Conservation (phyloP, 1,139 yeast genomes). For the Scheffersomyces lignicola region DNA sequence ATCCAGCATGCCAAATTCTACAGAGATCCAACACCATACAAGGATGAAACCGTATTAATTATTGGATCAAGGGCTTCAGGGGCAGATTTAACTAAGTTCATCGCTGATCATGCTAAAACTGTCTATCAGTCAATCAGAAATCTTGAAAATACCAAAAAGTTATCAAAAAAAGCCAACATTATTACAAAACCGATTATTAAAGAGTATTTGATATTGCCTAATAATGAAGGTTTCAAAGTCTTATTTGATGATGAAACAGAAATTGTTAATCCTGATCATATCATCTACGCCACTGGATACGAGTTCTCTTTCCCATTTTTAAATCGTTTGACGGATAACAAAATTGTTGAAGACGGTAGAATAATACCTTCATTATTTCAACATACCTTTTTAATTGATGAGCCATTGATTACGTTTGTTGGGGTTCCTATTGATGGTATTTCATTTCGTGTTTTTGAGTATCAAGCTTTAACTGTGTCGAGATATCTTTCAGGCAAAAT, state of each 20-base stretch:
- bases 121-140: constrained; percentile 33
- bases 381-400: constrained; percentile 38
- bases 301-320: constrained; percentile 45
- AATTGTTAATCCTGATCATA: constrained; percentile 30
- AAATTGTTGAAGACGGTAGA: constrained; percentile 28
- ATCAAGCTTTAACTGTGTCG: constrained; percentile 38
- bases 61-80: constrained; percentile 50
- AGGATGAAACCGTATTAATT: constrained; percentile 33
- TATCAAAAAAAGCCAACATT: constrained; percentile 20
- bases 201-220: constrained; percentile 14
- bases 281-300: constrained; percentile 48
- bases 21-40: constrained; percentile 25
- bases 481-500: constrained; percentile 35
- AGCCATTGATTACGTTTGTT: constrained; percentile 36
- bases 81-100: constrained; percentile 34
- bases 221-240: constrained; percentile 21
- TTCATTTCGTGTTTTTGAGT: constrained; percentile 42
- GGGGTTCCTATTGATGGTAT: constrained; percentile 46
- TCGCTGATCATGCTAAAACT: constrained; percentile 21
- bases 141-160: constrained; percentile 13
- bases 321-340: constrained; percentile 22
- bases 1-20: constrained; percentile 46
- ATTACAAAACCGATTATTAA: constrained; percentile 24
- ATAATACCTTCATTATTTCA: constrained; percentile 31
- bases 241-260: constrained; percentile 29